Evolutionary conservation across 352 stramenopile genomes (phyloP).

Genomic region (Globisporangium megalacanthum): DNA sequence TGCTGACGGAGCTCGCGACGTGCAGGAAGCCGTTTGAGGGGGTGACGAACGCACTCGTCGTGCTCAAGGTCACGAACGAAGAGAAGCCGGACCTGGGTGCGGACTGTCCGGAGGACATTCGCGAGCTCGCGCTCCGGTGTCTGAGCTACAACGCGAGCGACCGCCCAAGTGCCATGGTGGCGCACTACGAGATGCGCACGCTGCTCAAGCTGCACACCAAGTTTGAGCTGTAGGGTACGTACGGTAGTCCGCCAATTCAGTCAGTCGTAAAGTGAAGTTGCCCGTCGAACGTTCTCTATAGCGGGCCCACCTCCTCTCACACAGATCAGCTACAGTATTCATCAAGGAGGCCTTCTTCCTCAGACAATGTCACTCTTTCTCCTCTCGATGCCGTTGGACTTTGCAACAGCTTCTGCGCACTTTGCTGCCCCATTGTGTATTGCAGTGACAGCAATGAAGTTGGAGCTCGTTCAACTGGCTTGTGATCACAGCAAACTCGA

Average conservation of each 20-base stretch:
- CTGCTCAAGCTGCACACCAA: constrained; percentile 59
- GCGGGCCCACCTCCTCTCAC: too few relatives aligned
- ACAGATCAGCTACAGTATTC: too few relatives aligned
- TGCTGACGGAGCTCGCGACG: constrained; percentile 70
- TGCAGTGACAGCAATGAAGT: too few relatives aligned
- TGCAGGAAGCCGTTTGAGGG: constrained; percentile 63
- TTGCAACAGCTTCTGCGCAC: too few relatives aligned
- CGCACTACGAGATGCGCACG: constrained; percentile 72
- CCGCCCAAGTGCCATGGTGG: constrained; percentile 62
- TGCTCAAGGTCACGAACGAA: constrained; percentile 70
- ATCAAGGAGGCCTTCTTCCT: too few relatives aligned
- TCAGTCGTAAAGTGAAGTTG: not conserved
- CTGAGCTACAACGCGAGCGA: constrained; percentile 61
- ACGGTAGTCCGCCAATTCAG: not conserved
- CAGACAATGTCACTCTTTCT: too few relatives aligned
- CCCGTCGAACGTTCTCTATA: not conserved
- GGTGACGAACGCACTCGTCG: constrained; percentile 61
- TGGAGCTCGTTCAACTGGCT: too few relatives aligned
- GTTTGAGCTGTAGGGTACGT: constrained; percentile 32
- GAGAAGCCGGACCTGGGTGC: constrained; percentile 52
- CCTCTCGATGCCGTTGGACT: too few relatives aligned
- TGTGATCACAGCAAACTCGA: too few relatives aligned
- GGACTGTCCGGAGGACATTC: constrained; percentile 64
- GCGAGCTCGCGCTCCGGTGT: constrained; percentile 49
- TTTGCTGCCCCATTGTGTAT: too few relatives aligned